Conservation (phyloP, 441 rosid species). For the Adansonia grandidieri region DNA sequence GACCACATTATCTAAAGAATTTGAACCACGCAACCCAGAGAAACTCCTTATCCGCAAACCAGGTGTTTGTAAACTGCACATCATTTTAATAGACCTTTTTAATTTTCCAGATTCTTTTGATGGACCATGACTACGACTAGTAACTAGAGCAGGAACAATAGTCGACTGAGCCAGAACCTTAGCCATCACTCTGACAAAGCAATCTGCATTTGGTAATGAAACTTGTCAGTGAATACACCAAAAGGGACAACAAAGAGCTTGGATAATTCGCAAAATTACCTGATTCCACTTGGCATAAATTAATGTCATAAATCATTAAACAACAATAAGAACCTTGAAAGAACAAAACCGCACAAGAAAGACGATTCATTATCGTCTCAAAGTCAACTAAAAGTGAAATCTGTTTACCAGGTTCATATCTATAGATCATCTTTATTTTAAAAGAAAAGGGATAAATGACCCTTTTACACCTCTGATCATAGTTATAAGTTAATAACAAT, state of each 20-base stretch:
- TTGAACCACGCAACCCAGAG: slow-evolving; percentile 67
- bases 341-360: background rate
- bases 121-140: slow-evolving; percentile 45
- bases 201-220: background rate
- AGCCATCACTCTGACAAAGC: slow-evolving; percentile 50
- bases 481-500: background rate
- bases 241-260: background rate
- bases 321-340: background rate
- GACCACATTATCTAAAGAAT: slow-evolving; percentile 52
- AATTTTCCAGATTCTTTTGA: slow-evolving; percentile 51
- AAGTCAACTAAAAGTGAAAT: background rate
- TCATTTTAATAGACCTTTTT: slow-evolving; percentile 53
- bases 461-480: background rate
- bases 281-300: background rate
- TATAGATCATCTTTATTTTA: background rate
- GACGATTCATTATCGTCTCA: background rate
- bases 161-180: slow-evolving; percentile 63
- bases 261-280: background rate
- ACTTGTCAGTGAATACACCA: background rate
- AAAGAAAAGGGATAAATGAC: background rate
- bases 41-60: slow-evolving; percentile 52
- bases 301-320: background rate
- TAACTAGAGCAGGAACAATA: slow-evolving; percentile 47
- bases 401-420: background rate
- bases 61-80: slow-evolving; percentile 45